These are phyloP conservation scores for Ajuga chamaepitys DNA, from an alignment of 257 asterid species.

Conservation along the genomic window DNA sequence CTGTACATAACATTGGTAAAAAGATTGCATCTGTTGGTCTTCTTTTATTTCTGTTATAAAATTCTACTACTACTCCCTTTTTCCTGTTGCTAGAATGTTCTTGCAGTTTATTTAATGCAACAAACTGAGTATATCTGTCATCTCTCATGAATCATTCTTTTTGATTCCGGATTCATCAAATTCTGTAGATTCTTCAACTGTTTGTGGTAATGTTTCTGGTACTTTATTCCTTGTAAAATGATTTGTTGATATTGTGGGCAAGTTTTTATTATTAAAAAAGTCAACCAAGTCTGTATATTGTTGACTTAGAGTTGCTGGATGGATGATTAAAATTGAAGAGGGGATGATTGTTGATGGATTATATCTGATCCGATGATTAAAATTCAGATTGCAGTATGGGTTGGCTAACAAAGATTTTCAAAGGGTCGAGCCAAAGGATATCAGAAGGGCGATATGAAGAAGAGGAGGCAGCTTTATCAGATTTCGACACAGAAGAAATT, in stretches of 20 bases:
- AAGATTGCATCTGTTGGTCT: conserved; percentile 24
- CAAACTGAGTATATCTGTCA: conserved; percentile 6
- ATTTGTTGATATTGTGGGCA: conserved; percentile 14
- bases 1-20: conserved; percentile 5
- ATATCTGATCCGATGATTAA: neutral
- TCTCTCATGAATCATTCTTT: conserved; percentile 17
- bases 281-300: neutral
- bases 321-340: neutral
- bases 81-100: conserved; percentile 31
- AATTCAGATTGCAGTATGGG: conserved; percentile 30
- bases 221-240: neutral
- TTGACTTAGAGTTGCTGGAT: neutral
- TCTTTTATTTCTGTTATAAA: conserved; percentile 27
- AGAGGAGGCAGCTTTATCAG: conserved; percentile 51
- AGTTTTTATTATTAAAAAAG: conserved; percentile 11
- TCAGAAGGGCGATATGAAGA: conserved; percentile 43
- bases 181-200: conserved; percentile 46
- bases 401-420: conserved; percentile 71
- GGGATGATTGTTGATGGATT: neutral
- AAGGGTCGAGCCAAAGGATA: conserved; percentile 52
- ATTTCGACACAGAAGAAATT: conserved; percentile 69
- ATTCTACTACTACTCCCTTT: conserved; percentile 21
- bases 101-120: conserved; percentile 1
- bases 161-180: conserved; percentile 35
- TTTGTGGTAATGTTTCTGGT: conserved; percentile 31